Evolutionary conservation across 2,329 filamentous ascomycete species (phyloP).

Genomic region (Fusarium sp.): DNA sequence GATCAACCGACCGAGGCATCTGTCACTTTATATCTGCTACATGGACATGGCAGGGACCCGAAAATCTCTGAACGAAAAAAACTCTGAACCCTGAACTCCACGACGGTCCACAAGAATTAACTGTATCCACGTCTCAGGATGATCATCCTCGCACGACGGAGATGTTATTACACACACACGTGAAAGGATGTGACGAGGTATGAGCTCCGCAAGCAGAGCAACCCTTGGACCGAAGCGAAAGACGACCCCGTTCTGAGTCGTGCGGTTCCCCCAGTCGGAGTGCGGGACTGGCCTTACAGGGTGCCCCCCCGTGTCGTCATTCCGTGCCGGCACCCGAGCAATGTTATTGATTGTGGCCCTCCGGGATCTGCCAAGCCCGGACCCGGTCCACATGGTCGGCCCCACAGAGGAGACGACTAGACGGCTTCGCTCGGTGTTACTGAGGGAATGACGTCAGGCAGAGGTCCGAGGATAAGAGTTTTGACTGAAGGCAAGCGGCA

Average conservation of each 20-base stretch:
- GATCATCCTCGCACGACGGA: constrained; percentile 35
- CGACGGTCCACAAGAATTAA: constrained; percentile 16
- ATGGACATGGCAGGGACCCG: not conserved
- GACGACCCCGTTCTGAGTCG: constrained; percentile 22
- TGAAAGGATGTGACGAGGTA: not conserved
- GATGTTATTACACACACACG: not conserved
- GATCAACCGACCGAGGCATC: not conserved
- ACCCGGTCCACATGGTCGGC: constrained; percentile 6
- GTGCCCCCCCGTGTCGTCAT: constrained; percentile 32
- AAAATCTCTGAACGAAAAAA: constrained; percentile 4
- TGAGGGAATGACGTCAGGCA: constrained; percentile 32
- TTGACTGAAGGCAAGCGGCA: constrained; percentile 12
- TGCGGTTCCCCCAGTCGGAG: constrained; percentile 1
- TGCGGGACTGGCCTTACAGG: not conserved
- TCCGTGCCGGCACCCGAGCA: constrained; percentile 37
- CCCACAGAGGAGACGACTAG: constrained; percentile 12
- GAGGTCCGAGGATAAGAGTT: not conserved
- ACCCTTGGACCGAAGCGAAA: constrained; percentile 5
- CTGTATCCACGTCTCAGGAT: constrained; percentile 25
- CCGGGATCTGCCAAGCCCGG: constrained; percentile 41
- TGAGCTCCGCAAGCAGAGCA: not conserved
- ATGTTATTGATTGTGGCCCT: not conserved
- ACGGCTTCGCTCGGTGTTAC: constrained; percentile 39
- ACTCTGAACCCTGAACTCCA: constrained; percentile 20
- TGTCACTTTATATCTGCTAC: constrained; percentile 29